Conservation (phyloP, 495 filamentous ascomycete species). For the Penicillium salamii region DNA sequence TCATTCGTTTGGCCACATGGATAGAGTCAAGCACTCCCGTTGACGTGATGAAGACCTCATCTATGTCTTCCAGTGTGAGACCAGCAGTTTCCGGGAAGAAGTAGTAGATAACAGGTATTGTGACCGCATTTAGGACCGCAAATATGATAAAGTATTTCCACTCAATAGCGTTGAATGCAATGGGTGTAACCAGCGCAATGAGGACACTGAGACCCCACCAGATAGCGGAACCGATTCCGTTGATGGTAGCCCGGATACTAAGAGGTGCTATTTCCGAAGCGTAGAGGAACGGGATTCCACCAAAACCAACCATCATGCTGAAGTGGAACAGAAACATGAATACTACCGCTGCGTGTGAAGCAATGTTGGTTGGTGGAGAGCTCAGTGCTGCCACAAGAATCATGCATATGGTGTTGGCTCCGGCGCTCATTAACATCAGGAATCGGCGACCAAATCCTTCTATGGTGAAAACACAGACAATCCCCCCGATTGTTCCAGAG, state of each 20-base stretch:
- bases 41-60: constrained; percentile 46
- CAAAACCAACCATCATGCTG: constrained; percentile 50
- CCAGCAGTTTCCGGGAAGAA: constrained; percentile 55
- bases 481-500: constrained; percentile 10
- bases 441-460: constrained; percentile 22
- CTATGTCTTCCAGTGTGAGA: constrained; percentile 52
- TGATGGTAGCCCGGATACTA: constrained; percentile 44
- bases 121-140: constrained; percentile 11
- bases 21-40: background rate
- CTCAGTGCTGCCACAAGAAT: constrained; percentile 34
- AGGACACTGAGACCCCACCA: constrained; percentile 39
- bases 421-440: constrained; percentile 17
- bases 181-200: constrained; percentile 21
- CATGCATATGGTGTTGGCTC: constrained; percentile 42
- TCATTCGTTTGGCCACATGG: background rate
- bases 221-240: constrained; percentile 39
- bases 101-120: constrained; percentile 29
- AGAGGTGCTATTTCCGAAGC: constrained; percentile 51
- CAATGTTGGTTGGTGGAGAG: constrained; percentile 14
- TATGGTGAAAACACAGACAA: constrained; percentile 17
- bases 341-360: constrained; percentile 33
- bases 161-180: constrained; percentile 12
- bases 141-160: constrained; percentile 23
- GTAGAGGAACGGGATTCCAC: constrained; percentile 52
- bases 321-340: constrained; percentile 53